Evolutionary conservation across 495 filamentous ascomycete species (phyloP), one percentile per base, ranked within the genome.

Genomic region (Articulospora tetracladia): DNA sequence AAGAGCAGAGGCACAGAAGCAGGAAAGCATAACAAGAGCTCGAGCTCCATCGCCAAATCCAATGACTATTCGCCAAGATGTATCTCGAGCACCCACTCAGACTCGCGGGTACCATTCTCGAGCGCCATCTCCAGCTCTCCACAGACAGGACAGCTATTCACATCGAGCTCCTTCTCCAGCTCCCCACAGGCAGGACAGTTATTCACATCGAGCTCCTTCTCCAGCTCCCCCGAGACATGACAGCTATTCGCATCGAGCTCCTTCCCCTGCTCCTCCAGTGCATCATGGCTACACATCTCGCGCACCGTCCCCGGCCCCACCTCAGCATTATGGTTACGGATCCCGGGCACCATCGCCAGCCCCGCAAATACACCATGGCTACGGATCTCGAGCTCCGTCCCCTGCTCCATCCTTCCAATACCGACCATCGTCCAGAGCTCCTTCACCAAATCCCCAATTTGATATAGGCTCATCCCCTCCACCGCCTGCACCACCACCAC

Each of bases 301-400:
- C 60, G 83, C 80, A 13, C 81, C 83, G 19, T 88, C 86, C 20
- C 84, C 86, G 22, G 76, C 79, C 47, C 77, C 73, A n/a, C 67
- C 73, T 25, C 57, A 59, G n/a, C 65, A 76, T 0, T 76, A 79
- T 65, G 59, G 23, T 59, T 72, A 52, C 25, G 58, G 49, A 44
- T 60, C 58, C 17, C 60, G 65, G 77, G 74, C 19, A 3, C 76
- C 74, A 0, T 77, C 75, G 0, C 78, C 56, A 51, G 41, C 44
- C 1, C 26, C 56, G 15, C 55, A 58, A n/a, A 57, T 66, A 46
- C 64, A 67, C 28, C 41, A 52, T 39, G 61, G 47, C 39, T 66
- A 72, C 47, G 61, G 61, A 30, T 74, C 79, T 20, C 75, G 84
- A 62, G 82, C 80, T 15, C 82, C 83, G 17, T 88, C 85, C 12